Conservation (phyloP, 352 stramenopile species). For the Phytophthora sp. region DNA sequence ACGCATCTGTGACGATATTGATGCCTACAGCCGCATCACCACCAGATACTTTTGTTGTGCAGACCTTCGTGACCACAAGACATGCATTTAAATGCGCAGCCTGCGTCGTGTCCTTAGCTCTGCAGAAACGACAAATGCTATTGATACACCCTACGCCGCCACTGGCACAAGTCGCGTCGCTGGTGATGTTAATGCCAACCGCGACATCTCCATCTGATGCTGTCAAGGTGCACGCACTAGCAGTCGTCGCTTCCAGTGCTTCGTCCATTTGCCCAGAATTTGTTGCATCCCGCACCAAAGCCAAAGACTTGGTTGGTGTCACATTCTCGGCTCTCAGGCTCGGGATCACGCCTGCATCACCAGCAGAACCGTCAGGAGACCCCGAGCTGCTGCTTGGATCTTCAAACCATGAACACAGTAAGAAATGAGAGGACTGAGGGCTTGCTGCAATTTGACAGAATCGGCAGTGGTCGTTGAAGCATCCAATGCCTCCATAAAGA, state of each 20-base stretch:
- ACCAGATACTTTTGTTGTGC: slow-evolving; percentile 20
- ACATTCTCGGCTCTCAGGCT: not conserved
- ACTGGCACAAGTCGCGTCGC: slow-evolving; percentile 24
- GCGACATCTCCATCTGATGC: slow-evolving; percentile 37
- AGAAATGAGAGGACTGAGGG: slow-evolving; percentile 24
- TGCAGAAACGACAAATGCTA: slow-evolving; percentile 48
- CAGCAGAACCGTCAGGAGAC: not conserved
- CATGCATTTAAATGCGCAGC: slow-evolving; percentile 22
- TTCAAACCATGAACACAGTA: slow-evolving; percentile 21
- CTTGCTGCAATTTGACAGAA: slow-evolving; percentile 28
- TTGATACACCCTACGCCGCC: slow-evolving; percentile 39
- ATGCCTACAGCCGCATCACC: slow-evolving; percentile 39
- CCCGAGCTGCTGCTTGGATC: not conserved
- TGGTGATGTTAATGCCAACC: slow-evolving; percentile 37
- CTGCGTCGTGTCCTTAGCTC: slow-evolving; percentile 15
- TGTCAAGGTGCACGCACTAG: slow-evolving; percentile 20
- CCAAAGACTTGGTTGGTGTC: too few species aligned
- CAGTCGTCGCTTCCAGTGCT: not conserved
- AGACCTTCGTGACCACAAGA: slow-evolving; percentile 8
- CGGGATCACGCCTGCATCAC: not conserved
- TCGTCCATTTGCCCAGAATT: not conserved
- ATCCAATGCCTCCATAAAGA: slow-evolving; percentile 44
- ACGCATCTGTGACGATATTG: slow-evolving; percentile 35
- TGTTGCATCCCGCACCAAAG: not conserved
- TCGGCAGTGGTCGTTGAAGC: slow-evolving; percentile 34